Percentiles rank a stretch among this genome's conserved stretches.
Evolutionary conservation across 2,329 filamentous ascomycete species (phyloP).

Genomic region (Stagonosporopsis rhizophila): DNA sequence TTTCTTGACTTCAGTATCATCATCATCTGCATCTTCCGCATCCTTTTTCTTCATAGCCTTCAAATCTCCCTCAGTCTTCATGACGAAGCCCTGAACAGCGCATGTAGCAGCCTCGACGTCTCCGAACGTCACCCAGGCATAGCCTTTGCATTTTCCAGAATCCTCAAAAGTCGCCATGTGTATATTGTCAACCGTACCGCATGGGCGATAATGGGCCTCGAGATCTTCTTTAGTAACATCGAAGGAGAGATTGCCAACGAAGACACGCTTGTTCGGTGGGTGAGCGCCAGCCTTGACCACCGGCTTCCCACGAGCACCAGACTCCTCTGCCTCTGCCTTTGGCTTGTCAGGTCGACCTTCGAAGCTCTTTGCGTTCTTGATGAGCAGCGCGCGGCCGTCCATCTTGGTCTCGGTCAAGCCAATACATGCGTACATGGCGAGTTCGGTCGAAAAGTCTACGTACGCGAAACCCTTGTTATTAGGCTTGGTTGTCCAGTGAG

Average conservation of each 20-base stretch:
- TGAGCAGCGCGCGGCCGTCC: slow-evolving; percentile 79
- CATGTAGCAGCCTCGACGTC: slow-evolving; percentile 75
- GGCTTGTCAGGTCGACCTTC: slow-evolving; percentile 83
- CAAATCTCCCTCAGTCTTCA: slow-evolving; percentile 65
- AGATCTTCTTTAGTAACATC: slow-evolving; percentile 75
- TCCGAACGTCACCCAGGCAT: slow-evolving; percentile 92
- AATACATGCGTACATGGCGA: slow-evolving; percentile 77
- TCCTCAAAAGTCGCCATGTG: slow-evolving; percentile 97
- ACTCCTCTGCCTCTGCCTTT: slow-evolving; percentile 43
- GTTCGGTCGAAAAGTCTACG: slow-evolving; percentile 79
- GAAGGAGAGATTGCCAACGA: slow-evolving; percentile 70
- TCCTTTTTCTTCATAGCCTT: slow-evolving; percentile 53
- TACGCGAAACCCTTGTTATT: slow-evolving; percentile 96
- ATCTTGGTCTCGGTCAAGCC: slow-evolving; percentile 85
- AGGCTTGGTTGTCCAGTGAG: slow-evolving; percentile 57
- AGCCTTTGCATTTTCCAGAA: slow-evolving; percentile 96
- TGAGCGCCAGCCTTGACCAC: slow-evolving; percentile 51
- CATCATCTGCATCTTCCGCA: slow-evolving; percentile 64
- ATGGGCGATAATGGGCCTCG: slow-evolving; percentile 80
- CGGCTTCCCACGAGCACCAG: slow-evolving; percentile 40
- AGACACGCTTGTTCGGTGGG: slow-evolving; percentile 79
- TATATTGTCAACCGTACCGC: slow-evolving; percentile 80
- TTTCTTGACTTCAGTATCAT: slow-evolving; percentile 52
- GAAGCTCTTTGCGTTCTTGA: slow-evolving; percentile 91
- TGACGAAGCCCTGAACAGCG: slow-evolving; percentile 82